These are phyloP conservation scores for Penstemon barbatus DNA, from an alignment of 257 asterid genomes.

Conservation along the genomic window DNA sequence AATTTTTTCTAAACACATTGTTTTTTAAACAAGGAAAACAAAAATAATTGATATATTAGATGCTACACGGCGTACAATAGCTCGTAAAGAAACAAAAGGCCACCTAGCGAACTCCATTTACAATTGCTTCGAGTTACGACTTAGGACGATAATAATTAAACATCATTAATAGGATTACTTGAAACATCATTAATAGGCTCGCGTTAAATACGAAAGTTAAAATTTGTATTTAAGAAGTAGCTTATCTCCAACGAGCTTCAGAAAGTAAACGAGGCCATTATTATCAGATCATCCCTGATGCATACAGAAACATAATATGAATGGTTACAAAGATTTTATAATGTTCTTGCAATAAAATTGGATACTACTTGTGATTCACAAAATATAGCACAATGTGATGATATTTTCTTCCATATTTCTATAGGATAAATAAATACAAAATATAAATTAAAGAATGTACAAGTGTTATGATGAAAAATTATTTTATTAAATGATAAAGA, in stretches of 20 bases:
- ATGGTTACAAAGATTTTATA: background rate
- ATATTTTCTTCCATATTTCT: too few relatives aligned
- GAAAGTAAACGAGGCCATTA: background rate
- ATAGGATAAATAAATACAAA: too few relatives aligned
- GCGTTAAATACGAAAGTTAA: background rate
- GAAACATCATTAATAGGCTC: background rate
- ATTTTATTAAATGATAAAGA: too few relatives aligned
- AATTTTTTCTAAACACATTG: too few relatives aligned
- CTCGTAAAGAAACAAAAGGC: too few relatives aligned
- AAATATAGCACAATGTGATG: too few relatives aligned
- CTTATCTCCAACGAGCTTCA: constrained; percentile 12
- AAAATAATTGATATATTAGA: background rate
- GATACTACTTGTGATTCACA: too few relatives aligned
- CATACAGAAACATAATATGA: background rate
- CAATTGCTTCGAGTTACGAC: constrained; percentile 36
- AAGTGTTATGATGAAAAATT: too few relatives aligned
- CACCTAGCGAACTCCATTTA: constrained; percentile 34
- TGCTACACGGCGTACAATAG: background rate
- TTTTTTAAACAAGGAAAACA: background rate
- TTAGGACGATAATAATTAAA: background rate
- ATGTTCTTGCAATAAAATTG: too few relatives aligned
- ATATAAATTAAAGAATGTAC: too few relatives aligned
- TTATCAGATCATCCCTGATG: constrained; percentile 30
- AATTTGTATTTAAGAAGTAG: background rate
- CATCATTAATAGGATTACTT: background rate